Percentiles rank a stretch among this genome's conserved stretches.
These are phyloP conservation scores for Lecanoromycetidae sp. DNA, from an alignment of 2,329 filamentous ascomycete genomes.

Conservation along the genomic window DNA sequence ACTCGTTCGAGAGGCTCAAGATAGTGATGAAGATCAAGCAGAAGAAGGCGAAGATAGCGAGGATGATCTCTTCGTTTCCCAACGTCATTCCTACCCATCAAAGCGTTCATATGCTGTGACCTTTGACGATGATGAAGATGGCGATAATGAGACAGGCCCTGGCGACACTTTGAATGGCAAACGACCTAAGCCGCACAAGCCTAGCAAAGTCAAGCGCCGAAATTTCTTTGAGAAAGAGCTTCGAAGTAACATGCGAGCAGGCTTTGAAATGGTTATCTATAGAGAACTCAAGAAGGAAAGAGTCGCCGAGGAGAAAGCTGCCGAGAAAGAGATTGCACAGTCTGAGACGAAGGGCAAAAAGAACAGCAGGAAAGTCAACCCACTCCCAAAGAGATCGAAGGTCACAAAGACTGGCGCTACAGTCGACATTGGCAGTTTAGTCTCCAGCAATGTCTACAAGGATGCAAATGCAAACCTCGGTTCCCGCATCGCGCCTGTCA, in stretches of 20 bases:
- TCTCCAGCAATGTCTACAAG: conserved; percentile 10
- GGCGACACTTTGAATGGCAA: background rate
- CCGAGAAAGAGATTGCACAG: no score
- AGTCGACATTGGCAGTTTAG: background rate
- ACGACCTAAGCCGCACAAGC: background rate
- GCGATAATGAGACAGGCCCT: background rate
- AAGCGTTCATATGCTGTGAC: background rate
- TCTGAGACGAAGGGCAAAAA: background rate
- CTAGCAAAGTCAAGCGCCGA: no score
- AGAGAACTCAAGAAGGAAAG: background rate
- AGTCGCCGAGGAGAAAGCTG: background rate
- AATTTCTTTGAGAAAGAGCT: no score
- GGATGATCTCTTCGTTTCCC: conserved; percentile 6
- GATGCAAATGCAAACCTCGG: conserved; percentile 9
- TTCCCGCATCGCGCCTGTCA: background rate
- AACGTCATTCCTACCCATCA: background rate
- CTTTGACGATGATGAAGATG: background rate
- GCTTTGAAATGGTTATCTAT: no score
- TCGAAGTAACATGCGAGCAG: no score
- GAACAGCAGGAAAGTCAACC: background rate
- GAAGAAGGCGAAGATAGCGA: conserved; percentile 5
- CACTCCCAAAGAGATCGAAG: background rate
- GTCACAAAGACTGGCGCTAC: background rate
- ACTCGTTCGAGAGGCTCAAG: background rate
- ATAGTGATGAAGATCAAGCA: background rate